Evolutionary conservation across 2,329 filamentous ascomycete genomes (phyloP).

Genomic region (Fusarium tuaranense): DNA sequence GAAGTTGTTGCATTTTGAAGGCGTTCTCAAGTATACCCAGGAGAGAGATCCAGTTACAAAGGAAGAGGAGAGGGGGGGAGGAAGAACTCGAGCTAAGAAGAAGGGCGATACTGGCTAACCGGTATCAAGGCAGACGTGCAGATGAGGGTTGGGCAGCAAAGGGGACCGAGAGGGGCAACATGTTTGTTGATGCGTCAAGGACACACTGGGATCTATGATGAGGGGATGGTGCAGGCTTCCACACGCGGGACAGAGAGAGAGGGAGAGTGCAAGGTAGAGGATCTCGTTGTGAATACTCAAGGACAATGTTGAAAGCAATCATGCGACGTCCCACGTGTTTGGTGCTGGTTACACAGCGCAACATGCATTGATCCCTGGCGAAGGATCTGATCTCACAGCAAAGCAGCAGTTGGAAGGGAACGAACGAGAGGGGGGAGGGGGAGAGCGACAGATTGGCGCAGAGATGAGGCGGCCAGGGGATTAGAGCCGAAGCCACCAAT

Average conservation of each 20-base stretch:
- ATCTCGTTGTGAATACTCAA: neutral
- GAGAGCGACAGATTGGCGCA: neutral
- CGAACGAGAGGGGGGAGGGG: neutral
- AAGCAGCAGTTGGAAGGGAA: neutral
- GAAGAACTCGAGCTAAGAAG: neutral
- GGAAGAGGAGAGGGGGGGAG: neutral
- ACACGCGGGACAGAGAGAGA: neutral
- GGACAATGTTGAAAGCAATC: neutral
- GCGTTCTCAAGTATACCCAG: neutral
- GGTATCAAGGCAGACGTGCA: neutral
- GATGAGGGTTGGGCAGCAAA: neutral
- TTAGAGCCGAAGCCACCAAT: neutral
- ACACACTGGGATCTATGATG: neutral
- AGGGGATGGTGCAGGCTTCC: neutral
- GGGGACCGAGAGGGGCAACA: neutral
- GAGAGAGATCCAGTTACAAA: neutral
- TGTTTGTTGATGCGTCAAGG: neutral
- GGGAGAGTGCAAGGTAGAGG: neutral
- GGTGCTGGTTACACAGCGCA: neutral
- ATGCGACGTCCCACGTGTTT: neutral
- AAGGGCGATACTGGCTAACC: neutral
- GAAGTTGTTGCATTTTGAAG: neutral
- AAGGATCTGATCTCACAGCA: neutral
- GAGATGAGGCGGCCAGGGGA: neutral
- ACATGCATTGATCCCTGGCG: neutral